phyloP scores from a whole-genome alignment of 169 alveolate genomes.

The Eimeria praecox region DNA sequence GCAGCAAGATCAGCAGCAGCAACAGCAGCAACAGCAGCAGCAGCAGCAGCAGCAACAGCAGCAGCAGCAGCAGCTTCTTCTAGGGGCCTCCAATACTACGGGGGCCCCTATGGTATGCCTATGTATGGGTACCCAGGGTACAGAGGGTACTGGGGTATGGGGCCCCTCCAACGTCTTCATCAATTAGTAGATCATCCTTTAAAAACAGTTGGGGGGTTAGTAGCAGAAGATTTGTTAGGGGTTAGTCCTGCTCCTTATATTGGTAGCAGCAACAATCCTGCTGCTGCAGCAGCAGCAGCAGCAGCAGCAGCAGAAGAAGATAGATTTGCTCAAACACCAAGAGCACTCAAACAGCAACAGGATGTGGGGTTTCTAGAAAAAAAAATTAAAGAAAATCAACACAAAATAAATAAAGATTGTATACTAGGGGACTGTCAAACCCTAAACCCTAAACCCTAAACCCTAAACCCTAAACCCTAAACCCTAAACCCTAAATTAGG shows the following conservation, averaged over 20 bases:
- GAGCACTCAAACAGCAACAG: not conserved
- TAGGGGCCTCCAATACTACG: not conserved
- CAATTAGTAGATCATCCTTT: not conserved
- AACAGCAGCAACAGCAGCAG: too few species aligned
- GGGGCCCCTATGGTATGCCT: not conserved
- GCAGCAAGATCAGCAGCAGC: too few species aligned
- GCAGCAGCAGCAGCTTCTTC: not conserved
- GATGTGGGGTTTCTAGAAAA: too few species aligned
- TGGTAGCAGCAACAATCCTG: not conserved
- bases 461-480: conserved; percentile 31
- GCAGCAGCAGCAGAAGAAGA: not conserved
- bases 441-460: conserved; percentile 23
- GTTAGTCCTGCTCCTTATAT: not conserved
- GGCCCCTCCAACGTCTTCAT: conserved; percentile 4
- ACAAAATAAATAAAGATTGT: not conserved
- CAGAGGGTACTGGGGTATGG: conserved; percentile 21
- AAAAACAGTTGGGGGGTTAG: not conserved
- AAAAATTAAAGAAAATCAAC: too few species aligned
- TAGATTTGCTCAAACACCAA: not conserved
- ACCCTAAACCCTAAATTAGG: not conserved
- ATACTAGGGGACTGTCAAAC: not conserved
- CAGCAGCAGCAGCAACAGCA: not conserved
- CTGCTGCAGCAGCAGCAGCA: not conserved
- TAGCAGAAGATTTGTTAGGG: not conserved
- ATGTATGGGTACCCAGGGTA: not conserved